Evolutionary conservation across 2,329 filamentous ascomycete genomes (phyloP).

Genomic region (Chaetomium olivaceum): DNA sequence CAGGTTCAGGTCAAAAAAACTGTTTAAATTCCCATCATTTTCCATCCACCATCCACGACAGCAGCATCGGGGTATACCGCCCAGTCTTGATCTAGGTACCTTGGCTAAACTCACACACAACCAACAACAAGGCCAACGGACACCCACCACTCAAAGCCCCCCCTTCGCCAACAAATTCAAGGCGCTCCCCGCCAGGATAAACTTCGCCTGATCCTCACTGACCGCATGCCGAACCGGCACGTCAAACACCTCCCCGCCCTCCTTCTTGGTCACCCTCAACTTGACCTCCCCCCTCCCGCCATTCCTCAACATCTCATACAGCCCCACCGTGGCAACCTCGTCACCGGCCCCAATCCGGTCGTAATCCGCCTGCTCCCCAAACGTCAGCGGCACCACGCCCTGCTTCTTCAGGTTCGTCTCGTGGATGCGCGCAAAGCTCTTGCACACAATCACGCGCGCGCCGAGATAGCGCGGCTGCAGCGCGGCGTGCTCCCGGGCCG

Average conservation of each 20-base stretch:
- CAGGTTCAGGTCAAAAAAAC: no score
- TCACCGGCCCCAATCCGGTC: slow-evolving; percentile 81
- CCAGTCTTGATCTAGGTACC: neutral
- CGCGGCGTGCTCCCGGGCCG: slow-evolving; percentile 83
- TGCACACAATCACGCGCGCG: slow-evolving; percentile 77
- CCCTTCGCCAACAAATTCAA: slow-evolving; percentile 81
- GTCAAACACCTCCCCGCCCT: slow-evolving; percentile 62
- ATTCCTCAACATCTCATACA: slow-evolving; percentile 77
- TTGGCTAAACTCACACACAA: neutral
- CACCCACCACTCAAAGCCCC: neutral
- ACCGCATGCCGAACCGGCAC: slow-evolving; percentile 86
- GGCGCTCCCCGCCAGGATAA: slow-evolving; percentile 90
- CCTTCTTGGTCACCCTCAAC: slow-evolving; percentile 63
- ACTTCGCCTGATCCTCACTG: slow-evolving; percentile 84
- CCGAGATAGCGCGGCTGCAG: slow-evolving; percentile 83
- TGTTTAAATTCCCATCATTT: no score
- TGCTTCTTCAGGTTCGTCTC: slow-evolving; percentile 96
- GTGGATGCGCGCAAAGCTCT: slow-evolving; percentile 84
- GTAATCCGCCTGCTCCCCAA: slow-evolving; percentile 85
- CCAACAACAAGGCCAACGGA: neutral
- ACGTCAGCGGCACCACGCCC: slow-evolving; percentile 91
- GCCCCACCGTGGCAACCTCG: slow-evolving; percentile 75
- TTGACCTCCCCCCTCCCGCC: slow-evolving; percentile 77
- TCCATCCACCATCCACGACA: no score
- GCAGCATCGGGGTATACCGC: no score